Evolutionary conservation across 1,139 yeast species (phyloP).

Genomic region (Candida freyschussii): DNA sequence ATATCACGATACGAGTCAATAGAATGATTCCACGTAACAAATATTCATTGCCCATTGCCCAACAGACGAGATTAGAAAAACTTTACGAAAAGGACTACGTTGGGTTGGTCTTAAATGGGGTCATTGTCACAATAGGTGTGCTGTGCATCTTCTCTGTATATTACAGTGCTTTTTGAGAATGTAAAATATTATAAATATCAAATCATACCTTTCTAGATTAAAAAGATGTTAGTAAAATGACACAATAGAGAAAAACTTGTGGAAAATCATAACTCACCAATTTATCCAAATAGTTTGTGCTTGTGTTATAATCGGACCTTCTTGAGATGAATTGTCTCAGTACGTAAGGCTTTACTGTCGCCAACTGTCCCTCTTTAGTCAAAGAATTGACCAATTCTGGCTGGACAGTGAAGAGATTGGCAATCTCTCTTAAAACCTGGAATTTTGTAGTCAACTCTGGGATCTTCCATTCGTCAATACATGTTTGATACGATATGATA

Average conservation of each 20-base stretch:
- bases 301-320: slow-evolving; percentile 57
- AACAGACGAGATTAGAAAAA: slow-evolving; percentile 5
- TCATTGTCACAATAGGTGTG: slow-evolving; percentile 10
- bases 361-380: slow-evolving; percentile 77
- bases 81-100: slow-evolving; percentile 9
- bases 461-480: slow-evolving; percentile 67
- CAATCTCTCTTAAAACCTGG: slow-evolving; percentile 72
- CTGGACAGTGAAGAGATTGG: slow-evolving; percentile 80
- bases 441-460: slow-evolving; percentile 63
- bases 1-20: neutral
- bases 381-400: slow-evolving; percentile 70
- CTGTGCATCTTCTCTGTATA: slow-evolving; percentile 17
- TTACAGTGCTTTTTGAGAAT: slow-evolving; percentile 17
- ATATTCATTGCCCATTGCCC: slow-evolving; percentile 20
- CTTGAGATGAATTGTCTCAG: slow-evolving; percentile 67
- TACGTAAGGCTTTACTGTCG: slow-evolving; percentile 59
- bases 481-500: slow-evolving; percentile 70
- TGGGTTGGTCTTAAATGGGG: slow-evolving; percentile 12
- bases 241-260: too few species aligned
- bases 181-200: neutral
- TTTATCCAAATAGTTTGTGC: slow-evolving; percentile 47
- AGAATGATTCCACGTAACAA: neutral
- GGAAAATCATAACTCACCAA: slow-evolving; percentile 27
- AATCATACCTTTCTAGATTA: neutral
- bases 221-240: too few species aligned